Evolutionary conservation across 208 protist genomes (phyloP).

Genomic region (Acanthamoeba comandoni): DNA sequence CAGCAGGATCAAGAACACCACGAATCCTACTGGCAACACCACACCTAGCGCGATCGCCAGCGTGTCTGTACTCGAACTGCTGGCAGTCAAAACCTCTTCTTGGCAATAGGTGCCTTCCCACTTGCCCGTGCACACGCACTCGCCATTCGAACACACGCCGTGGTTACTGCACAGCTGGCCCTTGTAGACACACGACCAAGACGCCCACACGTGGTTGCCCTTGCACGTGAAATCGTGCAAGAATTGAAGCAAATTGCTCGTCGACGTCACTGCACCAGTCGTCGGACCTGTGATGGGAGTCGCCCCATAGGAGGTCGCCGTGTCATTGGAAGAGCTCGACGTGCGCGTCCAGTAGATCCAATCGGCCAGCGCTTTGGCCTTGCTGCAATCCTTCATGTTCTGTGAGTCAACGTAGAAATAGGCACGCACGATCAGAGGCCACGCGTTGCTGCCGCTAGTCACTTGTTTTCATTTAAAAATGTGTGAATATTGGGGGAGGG

Average conservation of each 20-base stretch:
- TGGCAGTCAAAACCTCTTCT: not conserved
- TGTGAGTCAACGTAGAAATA: not conserved
- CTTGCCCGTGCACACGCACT: not conserved
- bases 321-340: not conserved
- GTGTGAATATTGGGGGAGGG: no score
- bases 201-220: not conserved
- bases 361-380: conserved; percentile 5
- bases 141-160: not conserved
- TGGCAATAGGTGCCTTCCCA: not conserved
- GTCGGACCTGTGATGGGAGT: no score
- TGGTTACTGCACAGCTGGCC: not conserved
- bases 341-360: conserved; percentile 56
- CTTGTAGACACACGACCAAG: not conserved
- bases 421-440: not conserved
- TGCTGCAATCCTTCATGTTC: conserved; percentile 31
- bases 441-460: not conserved
- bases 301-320: not conserved
- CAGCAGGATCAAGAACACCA: not conserved
- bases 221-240: conserved; percentile 1
- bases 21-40: not conserved
- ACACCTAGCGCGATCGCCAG: not conserved
- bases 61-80: not conserved
- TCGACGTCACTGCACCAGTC: no score
- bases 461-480: no score
- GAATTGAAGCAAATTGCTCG: no score